Percentiles rank a stretch among this genome's conserved stretches.
Evolutionary conservation across 2,329 filamentous ascomycete species (phyloP).

Genomic region (Lachnellula arida): DNA sequence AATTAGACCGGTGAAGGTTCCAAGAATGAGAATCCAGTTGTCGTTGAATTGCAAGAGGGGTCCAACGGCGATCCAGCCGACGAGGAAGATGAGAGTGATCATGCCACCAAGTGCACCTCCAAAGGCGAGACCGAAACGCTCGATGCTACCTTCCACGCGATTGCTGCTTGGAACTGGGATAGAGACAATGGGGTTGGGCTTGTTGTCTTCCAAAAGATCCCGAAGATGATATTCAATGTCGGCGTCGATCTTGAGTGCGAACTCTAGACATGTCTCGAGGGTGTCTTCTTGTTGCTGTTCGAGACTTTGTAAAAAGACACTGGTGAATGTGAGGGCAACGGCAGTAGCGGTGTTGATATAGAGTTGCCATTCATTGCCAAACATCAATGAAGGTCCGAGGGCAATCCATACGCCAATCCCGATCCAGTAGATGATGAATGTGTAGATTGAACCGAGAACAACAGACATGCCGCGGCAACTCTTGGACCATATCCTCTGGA

Average conservation of each 20-base stretch:
- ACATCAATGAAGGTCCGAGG: constrained; percentile 30
- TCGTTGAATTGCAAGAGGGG: constrained; percentile 36
- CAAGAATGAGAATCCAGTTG: constrained; percentile 46
- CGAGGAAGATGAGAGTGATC: constrained; percentile 35
- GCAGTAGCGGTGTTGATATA: constrained; percentile 43
- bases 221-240: constrained; percentile 34
- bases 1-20: constrained; percentile 43
- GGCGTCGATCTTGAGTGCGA: constrained; percentile 34
- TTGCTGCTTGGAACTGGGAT: constrained; percentile 32
- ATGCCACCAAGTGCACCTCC: constrained; percentile 38
- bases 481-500: constrained; percentile 12
- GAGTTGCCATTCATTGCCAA: constrained; percentile 36
- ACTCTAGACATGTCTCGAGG: constrained; percentile 30
- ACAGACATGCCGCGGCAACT: constrained; percentile 18
- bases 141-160: constrained; percentile 35
- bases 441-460: constrained; percentile 30
- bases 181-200: constrained; percentile 32
- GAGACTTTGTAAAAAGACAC: constrained; percentile 37
- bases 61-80: constrained; percentile 37
- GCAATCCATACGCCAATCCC: constrained; percentile 35
- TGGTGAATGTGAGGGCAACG: constrained; percentile 38
- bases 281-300: constrained; percentile 35
- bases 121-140: constrained; percentile 40
- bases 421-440: constrained; percentile 34
- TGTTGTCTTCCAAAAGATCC: constrained; percentile 31